Percentiles rank a stretch among this genome's conserved stretches.
Conservation (phyloP, 345 rosid genomes). For the Limnanthes douglasii region DNA sequence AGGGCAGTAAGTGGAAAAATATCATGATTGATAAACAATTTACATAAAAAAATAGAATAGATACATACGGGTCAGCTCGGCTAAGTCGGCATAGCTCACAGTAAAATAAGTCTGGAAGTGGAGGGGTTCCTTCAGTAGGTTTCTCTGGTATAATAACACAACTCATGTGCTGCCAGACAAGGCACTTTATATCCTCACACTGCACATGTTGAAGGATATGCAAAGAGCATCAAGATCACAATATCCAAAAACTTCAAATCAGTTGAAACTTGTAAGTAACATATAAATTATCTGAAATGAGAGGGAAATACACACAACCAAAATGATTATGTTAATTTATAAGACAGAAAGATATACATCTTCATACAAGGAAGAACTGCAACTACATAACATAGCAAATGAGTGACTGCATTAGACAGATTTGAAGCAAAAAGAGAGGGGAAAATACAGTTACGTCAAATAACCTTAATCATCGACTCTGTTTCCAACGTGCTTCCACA, state of each 20-base stretch:
- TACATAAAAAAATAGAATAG: conserved; percentile 1
- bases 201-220: conserved; percentile 13
- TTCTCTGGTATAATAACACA: conserved; percentile 78
- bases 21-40: too few species aligned
- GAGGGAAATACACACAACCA: too few species aligned
- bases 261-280: neutral
- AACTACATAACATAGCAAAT: neutral
- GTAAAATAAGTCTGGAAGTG: conserved; percentile 54
- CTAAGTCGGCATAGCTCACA: conserved; percentile 86
- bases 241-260: neutral
- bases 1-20: too few species aligned
- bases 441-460: neutral
- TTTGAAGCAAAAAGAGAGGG: conserved; percentile 4
- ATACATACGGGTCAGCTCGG: conserved; percentile 96
- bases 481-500: conserved; percentile 72
- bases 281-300: neutral
- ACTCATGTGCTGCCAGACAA: conserved; percentile 64
- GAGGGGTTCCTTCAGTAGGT: conserved; percentile 47
- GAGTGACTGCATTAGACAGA: too few species aligned
- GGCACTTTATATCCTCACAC: conserved; percentile 81
- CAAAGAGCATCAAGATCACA: neutral
- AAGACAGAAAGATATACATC: too few species aligned
- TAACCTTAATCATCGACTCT: conserved; percentile 68
- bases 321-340: too few species aligned
- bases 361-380: neutral